Base-by-base conservation (phyloP, 148 eudicot species). In the Nepenthes gracilis region DNA sequence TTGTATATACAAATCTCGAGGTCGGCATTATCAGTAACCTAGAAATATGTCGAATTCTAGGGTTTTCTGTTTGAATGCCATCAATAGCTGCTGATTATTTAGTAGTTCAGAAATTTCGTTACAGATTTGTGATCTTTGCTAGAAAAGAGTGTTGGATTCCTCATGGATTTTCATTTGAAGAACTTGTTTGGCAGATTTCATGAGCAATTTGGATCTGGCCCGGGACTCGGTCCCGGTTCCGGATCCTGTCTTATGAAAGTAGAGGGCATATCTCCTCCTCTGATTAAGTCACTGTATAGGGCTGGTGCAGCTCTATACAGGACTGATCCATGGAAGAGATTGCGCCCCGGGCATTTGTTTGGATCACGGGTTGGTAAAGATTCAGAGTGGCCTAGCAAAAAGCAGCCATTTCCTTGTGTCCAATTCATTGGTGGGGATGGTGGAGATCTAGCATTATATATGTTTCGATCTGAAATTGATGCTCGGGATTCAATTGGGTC, bases 131-230 rank as follows among this genome's bases (percentile, higher is more conserved):
- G 53, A 11, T 10, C 6, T 49, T 49, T 6, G 53, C 10, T 49
- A n/a, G 3, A 49, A 11, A 49, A 11, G 12, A 10, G 10, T 10
- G 15, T 2, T 5, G 53, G 53, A 12, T 11, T 49, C 11, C 4
- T 5, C 2, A 85, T 81, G 92, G 82, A 80, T 74, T 58, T 74
- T 55, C 85, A 85, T 70, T 71, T 85, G 75, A 85, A 80, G 80
- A 76, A 59, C 47, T 72, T 80, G 57, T 75, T 85, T 64, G 75
- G 78, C 33, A 78, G 85, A 70, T 76, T 67, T 54, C 79, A 80
- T 58, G 88, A 83, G 63, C 88, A 85, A 68, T 85, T 83, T 50
- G 92, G 88, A 64, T 75, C 85, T 5, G 88, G 85, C 12, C 85
- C 83, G 11, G 88, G 88, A 10, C 85, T 85, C 9, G 87, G 91